A percentile compares a stretch with the other conserved stretches of the same genome.
phyloP scores from a whole-genome alignment of 352 stramenopile species.

The Pythium coloratum region DNA sequence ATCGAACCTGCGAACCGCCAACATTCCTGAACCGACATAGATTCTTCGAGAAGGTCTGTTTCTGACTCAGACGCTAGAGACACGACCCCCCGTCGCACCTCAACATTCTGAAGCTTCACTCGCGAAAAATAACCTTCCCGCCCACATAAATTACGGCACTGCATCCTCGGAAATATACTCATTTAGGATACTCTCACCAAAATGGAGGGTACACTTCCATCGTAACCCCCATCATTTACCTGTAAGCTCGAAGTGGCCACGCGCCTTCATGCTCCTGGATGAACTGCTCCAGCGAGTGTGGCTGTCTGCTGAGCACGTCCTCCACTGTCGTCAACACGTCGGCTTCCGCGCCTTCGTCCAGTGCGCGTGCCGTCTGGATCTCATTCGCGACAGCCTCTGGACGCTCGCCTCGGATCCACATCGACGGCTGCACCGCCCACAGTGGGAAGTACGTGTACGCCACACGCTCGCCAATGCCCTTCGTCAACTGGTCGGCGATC shows the following conservation, averaged over 20 bases:
- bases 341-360: conserved; percentile 45
- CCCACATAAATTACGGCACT: neutral
- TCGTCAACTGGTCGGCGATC: conserved; percentile 43
- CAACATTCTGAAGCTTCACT: conserved; percentile 3
- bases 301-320: conserved; percentile 35
- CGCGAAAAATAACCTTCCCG: conserved; percentile 16
- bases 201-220: too few species aligned
- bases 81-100: conserved; percentile 15
- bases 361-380: conserved; percentile 43
- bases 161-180: neutral
- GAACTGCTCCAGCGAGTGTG: conserved; percentile 49
- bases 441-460: conserved; percentile 66
- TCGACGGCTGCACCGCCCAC: conserved; percentile 70
- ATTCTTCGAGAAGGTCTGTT: conserved; percentile 7
- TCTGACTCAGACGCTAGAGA: neutral
- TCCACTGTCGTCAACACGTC: conserved; percentile 38
- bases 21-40: conserved; percentile 10
- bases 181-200: neutral
- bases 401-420: conserved; percentile 70
- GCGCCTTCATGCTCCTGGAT: conserved; percentile 39
- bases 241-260: conserved; percentile 40
- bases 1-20: conserved; percentile 5
- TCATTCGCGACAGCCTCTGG: conserved; percentile 61
- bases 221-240: conserved; percentile 3
- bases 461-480: conserved; percentile 43